These are phyloP conservation scores for Cucurbita argyrosperma DNA, from an alignment of 306 rosid genomes.

Conservation along the genomic window DNA sequence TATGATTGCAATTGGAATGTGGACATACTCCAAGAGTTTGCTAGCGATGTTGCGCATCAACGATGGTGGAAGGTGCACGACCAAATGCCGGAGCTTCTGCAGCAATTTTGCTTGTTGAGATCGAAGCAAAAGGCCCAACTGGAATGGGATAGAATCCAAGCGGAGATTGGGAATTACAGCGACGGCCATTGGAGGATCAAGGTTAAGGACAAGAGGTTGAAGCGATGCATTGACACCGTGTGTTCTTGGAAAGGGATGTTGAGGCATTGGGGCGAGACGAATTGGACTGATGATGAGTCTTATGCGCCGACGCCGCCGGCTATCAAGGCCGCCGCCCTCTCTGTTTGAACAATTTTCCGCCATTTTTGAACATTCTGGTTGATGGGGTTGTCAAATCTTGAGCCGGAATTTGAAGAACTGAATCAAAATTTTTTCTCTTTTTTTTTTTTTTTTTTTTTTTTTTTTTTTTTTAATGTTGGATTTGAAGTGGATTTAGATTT, in stretches of 20 bases:
- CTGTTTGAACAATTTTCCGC: not conserved
- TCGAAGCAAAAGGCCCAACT: slow-evolving; percentile 90
- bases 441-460: too few relatives aligned
- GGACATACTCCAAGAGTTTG: slow-evolving; percentile 71
- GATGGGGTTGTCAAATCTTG: not conserved
- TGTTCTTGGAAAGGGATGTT: slow-evolving; percentile 83
- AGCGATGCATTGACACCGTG: slow-evolving; percentile 52
- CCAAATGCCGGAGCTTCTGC: slow-evolving; percentile 68
- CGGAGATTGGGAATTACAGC: slow-evolving; percentile 51
- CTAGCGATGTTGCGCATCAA: slow-evolving; percentile 78
- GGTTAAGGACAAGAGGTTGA: slow-evolving; percentile 45
- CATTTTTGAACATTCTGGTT: not conserved
- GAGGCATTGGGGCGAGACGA: slow-evolving; percentile 93
- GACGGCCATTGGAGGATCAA: slow-evolving; percentile 75
- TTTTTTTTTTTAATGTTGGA: too few relatives aligned
- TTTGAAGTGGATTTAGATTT: not conserved
- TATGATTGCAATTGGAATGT: slow-evolving; percentile 88
- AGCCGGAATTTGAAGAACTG: not conserved
- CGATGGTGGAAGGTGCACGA: slow-evolving; percentile 92
- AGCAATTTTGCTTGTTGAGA: slow-evolving; percentile 57
- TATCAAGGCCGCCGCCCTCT: slow-evolving; percentile 7
- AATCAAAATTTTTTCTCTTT: not conserved
- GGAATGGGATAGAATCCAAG: slow-evolving; percentile 76
- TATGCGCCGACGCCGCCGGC: slow-evolving; percentile 45
- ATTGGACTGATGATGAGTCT: slow-evolving; percentile 66